These are phyloP conservation scores for Aspergillus sp. DNA, from an alignment of 2,329 filamentous ascomycete species.

Conservation along the genomic window DNA sequence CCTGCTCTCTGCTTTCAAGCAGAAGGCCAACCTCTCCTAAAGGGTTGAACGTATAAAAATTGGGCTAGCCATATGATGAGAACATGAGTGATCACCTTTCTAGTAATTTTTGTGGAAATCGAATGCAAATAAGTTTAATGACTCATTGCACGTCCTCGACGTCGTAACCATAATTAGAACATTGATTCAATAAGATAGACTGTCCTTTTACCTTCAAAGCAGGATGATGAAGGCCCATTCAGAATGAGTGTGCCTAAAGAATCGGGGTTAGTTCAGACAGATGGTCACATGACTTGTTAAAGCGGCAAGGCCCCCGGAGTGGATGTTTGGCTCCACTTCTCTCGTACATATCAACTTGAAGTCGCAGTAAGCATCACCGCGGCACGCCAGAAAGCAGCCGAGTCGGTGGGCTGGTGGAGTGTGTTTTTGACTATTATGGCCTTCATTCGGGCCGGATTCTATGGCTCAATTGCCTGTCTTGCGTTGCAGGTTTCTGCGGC, in stretches of 20 bases:
- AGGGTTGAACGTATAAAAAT: constrained; percentile 10
- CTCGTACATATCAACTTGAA: neutral
- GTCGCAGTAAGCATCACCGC: neutral
- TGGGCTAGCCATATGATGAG: constrained; percentile 19
- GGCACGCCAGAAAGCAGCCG: constrained; percentile 2
- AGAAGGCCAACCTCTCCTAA: constrained; percentile 54
- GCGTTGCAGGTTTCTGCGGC: constrained; percentile 22
- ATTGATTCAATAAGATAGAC: no score
- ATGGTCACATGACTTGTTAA: neutral
- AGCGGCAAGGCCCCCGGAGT: no score
- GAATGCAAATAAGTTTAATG: neutral
- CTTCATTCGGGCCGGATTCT: constrained; percentile 1
- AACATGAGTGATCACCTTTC: constrained; percentile 19
- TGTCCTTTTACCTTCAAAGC: no score
- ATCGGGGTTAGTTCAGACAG: no score
- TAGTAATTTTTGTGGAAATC: constrained; percentile 7
- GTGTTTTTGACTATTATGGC: neutral
- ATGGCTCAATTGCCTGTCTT: constrained; percentile 17
- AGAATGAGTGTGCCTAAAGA: no score
- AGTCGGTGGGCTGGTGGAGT: constrained; percentile 5
- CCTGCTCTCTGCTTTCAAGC: constrained; percentile 90
- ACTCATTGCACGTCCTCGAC: neutral
- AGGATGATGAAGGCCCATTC: no score
- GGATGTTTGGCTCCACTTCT: neutral
- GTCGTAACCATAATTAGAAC: no score